These are phyloP conservation scores for Fistulina hepatica DNA, from an alignment of 1,284 basidiomycete species.

Conservation along the genomic window DNA sequence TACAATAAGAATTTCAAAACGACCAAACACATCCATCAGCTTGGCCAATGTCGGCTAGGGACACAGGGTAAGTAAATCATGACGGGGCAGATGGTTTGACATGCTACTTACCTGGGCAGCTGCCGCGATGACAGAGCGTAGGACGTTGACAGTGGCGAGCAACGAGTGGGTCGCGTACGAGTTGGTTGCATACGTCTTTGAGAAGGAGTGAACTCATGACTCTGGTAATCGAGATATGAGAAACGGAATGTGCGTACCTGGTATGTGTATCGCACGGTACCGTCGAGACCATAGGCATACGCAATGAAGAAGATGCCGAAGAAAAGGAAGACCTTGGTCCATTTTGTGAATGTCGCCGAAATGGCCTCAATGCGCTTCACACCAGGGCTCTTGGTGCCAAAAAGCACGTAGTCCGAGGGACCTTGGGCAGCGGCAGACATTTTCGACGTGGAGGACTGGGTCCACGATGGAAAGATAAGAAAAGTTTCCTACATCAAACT, in stretches of 20 bases:
- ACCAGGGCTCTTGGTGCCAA: conserved; percentile 16
- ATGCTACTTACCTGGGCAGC: conserved; percentile 11
- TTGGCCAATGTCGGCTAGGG: conserved; percentile 13
- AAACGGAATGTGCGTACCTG: conserved; percentile 7
- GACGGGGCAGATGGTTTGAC: neutral
- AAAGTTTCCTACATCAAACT: too few relatives aligned
- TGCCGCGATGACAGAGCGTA: conserved; percentile 15
- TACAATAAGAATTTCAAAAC: conserved; percentile 23
- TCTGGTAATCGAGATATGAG: neutral
- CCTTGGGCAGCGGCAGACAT: neutral
- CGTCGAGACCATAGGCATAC: conserved; percentile 26
- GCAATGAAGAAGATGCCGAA: conserved; percentile 26
- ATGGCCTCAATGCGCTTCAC: conserved; percentile 26
- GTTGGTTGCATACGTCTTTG: conserved; percentile 13
- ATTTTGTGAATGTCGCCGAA: conserved; percentile 18
- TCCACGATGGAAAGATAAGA: too few relatives aligned
- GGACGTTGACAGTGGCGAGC: conserved; percentile 13
- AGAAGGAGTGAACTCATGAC: neutral
- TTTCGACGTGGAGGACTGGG: too few relatives aligned
- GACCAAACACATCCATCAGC: conserved; percentile 23
- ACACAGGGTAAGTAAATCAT: neutral
- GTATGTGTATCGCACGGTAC: conserved; percentile 23
- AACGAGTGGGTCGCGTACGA: conserved; percentile 12
- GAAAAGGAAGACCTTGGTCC: conserved; percentile 22
- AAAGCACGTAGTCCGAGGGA: neutral